Evolutionary conservation across 1,284 basidiomycete species (phyloP).

Genomic region (Boletus subluridellus): DNA sequence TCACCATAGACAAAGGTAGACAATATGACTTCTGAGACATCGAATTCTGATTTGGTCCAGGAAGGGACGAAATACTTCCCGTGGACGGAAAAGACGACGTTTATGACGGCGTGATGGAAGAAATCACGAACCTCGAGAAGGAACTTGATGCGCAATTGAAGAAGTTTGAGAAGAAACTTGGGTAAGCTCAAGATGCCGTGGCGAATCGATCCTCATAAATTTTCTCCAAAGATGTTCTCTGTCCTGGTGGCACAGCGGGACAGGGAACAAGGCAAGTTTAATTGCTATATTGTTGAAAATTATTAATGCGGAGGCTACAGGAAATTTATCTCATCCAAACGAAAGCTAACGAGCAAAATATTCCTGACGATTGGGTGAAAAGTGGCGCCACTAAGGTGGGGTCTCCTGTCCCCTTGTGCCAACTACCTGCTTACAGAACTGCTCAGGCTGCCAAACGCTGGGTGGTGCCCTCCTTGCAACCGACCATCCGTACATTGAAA

Average conservation of each 20-base stretch:
- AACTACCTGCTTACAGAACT: conserved; percentile 4
- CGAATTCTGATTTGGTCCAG: conserved; percentile 33
- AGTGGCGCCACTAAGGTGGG: conserved; percentile 75
- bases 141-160: conserved; percentile 66
- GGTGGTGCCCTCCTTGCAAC: conserved; percentile 68
- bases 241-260: conserved; percentile 80
- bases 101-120: conserved; percentile 73
- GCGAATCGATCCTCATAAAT: conserved; percentile 2
- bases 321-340: conserved; percentile 89
- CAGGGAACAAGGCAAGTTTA: conserved; percentile 67
- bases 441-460: conserved; percentile 69
- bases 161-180: conserved; percentile 56
- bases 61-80: conserved; percentile 68
- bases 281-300: background rate
- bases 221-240: conserved; percentile 46
- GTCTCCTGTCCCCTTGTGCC: background rate
- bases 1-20: conserved; percentile 57
- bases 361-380: conserved; percentile 84
- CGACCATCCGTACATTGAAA: conserved; percentile 76
- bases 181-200: conserved; percentile 38
- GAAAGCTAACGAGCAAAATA: conserved; percentile 52
- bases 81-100: conserved; percentile 77
- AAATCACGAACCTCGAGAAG: conserved; percentile 66
- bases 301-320: conserved; percentile 37
- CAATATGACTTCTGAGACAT: conserved; percentile 7